Base-by-base conservation (phyloP, 202 grass and related monocot genomes). In the Zoysia matrella region DNA sequence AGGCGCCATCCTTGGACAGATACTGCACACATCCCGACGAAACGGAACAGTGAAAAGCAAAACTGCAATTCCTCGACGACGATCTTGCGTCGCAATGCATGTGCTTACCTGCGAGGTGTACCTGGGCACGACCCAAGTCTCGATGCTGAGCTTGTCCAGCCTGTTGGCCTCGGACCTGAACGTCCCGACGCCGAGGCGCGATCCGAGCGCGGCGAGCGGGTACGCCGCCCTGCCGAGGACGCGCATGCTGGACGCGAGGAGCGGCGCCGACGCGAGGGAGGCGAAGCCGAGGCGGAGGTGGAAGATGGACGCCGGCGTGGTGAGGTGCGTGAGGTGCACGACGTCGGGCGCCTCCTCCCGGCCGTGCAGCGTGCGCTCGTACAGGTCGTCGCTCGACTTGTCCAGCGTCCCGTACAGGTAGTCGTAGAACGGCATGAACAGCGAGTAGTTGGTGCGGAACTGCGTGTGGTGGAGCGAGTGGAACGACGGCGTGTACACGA, bases 361-460 rank as follows among this genome's bases (percentile, higher is more conserved):
- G 6, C 85, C 88, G 11, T 84, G 76, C 50, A 91, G 68, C 45
- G 84, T 77, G 56, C 73, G 81, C 69, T 97, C 75, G 65, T 97
- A 92, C 7, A 91, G 78, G 36, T 90, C 82, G 43, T 97, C 92
- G 10, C 87, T 92, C 9, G 86, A 91, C 82, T 89, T 92, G 78
- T 94, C 94, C 42, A 75, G 43, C 2, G 94, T 97, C 6, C 81
- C 87, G 71, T 94, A 94, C 2, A 97, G 9, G 88, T 92, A 87
- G 83, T 97, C 94, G 9, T 97, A 97, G 10, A 94, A 60, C 1
- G 94, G 92, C 92, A 97, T 90, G 90, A 97, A 97, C 22, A 22
- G 22, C 22, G 22, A 22, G 22, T 22, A 22, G 22, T 22, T 22
- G 22, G 22, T 22, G 22, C 22, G 22, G 22, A 22, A 22, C 22